Evolutionary conservation across 768 basidiomycete genomes (phyloP).

Genomic region (Dioszegia hungarica): DNA sequence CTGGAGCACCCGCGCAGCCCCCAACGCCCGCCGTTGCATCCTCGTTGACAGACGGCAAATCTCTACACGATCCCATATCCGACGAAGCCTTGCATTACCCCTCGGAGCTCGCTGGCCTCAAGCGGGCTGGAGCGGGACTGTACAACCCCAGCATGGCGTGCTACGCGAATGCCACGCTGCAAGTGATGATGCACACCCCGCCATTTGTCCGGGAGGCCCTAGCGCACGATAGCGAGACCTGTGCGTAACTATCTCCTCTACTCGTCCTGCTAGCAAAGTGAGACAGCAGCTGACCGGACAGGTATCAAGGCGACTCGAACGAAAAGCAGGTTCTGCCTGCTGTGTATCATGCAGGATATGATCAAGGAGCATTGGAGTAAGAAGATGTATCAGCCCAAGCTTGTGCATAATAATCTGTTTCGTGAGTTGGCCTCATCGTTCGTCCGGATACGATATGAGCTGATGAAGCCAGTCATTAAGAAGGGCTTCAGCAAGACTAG

Average conservation of each 20-base stretch:
- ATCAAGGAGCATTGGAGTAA: conserved; percentile 54
- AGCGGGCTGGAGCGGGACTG: conserved; percentile 54
- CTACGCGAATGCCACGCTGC: conserved; percentile 89
- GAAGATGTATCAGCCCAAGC: conserved; percentile 60
- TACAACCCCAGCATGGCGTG: conserved; percentile 89
- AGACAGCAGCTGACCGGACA: background rate
- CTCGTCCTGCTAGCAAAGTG: background rate
- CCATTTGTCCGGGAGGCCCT: conserved; percentile 55
- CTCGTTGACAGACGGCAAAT: background rate
- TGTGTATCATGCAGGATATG: conserved; percentile 59
- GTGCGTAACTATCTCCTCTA: conserved; percentile 53
- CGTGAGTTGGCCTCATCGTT: conserved; percentile 51
- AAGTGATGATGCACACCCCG: conserved; percentile 87
- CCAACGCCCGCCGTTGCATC: background rate
- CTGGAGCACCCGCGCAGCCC: background rate
- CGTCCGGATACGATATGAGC: background rate
- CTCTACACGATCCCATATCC: background rate
- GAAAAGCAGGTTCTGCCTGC: conserved; percentile 24
- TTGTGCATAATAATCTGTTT: conserved; percentile 65
- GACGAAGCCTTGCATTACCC: conserved; percentile 25
- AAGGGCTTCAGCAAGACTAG: conserved; percentile 84
- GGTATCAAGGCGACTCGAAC: no score
- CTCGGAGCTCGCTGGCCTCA: background rate
- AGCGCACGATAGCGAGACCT: conserved; percentile 51
- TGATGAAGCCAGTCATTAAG: conserved; percentile 66